Evolutionary conservation across 805 yeast genomes (phyloP).

Genomic region (Maudiozyma saulgeensis): DNA sequence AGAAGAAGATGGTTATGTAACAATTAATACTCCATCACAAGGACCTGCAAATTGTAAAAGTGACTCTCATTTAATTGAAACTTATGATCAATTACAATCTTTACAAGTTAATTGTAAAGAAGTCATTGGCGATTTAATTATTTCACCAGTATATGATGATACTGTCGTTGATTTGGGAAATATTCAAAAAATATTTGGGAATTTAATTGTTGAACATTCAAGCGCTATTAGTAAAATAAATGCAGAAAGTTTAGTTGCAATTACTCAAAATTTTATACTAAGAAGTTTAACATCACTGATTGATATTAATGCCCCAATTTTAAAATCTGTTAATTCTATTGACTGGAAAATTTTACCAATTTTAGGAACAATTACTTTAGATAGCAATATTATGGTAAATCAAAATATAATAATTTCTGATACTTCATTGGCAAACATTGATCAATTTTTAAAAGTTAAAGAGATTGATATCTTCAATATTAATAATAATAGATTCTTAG

Average conservation of each 20-base stretch:
- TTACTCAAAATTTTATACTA: slow-evolving; percentile 43
- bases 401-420: slow-evolving; percentile 55
- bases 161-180: slow-evolving; percentile 43
- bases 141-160: slow-evolving; percentile 37
- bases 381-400: slow-evolving; percentile 40
- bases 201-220: slow-evolving; percentile 42
- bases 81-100: slow-evolving; percentile 32
- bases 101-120: slow-evolving; percentile 40
- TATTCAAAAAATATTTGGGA: slow-evolving; percentile 39
- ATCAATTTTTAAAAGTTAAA: slow-evolving; percentile 47
- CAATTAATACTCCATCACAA: neutral
- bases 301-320: slow-evolving; percentile 44
- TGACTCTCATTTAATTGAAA: slow-evolving; percentile 26
- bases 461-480: slow-evolving; percentile 49
- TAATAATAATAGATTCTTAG: slow-evolving; percentile 66
- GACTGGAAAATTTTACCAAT: slow-evolving; percentile 71
- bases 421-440: slow-evolving; percentile 59
- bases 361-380: slow-evolving; percentile 47
- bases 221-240: slow-evolving; percentile 48
- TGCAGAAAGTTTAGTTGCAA: slow-evolving; percentile 39
- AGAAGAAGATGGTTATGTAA: neutral
- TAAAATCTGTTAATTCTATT: slow-evolving; percentile 41
- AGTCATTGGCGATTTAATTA: slow-evolving; percentile 41
- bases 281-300: slow-evolving; percentile 57
- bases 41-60: slow-evolving; percentile 21